These are phyloP conservation scores for Trichoderma cornu-damae DNA, from an alignment of 2,329 filamentous ascomycete species.

Conservation along the genomic window DNA sequence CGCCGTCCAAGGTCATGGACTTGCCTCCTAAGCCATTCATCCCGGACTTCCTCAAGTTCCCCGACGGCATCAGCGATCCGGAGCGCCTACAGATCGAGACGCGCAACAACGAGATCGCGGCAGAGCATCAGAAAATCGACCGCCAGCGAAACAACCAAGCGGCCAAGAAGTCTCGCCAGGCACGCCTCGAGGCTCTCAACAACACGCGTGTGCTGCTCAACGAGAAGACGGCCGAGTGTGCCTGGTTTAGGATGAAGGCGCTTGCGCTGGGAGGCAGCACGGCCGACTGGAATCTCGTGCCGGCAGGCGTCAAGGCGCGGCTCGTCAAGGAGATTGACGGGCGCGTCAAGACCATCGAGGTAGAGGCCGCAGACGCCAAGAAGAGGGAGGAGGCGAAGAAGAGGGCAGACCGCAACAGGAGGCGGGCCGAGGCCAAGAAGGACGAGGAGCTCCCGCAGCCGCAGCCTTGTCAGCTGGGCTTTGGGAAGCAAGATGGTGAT, in stretches of 20 bases:
- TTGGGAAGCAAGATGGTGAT: background rate
- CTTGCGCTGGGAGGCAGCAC: slow-evolving; percentile 25
- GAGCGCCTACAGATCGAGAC: slow-evolving; percentile 20
- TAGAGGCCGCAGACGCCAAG: slow-evolving; percentile 19
- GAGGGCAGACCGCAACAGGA: slow-evolving; percentile 19
- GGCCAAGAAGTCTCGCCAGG: slow-evolving; percentile 34
- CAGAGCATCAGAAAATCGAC: slow-evolving; percentile 25
- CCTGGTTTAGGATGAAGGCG: slow-evolving; percentile 29
- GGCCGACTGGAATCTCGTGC: slow-evolving; percentile 24
- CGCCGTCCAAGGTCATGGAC: slow-evolving; percentile 24
- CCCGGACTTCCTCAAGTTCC: slow-evolving; percentile 22
- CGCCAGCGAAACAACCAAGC: slow-evolving; percentile 36
- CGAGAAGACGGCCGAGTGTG: slow-evolving; percentile 24
- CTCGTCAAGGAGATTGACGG: slow-evolving; percentile 23
- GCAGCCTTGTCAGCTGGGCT: background rate
- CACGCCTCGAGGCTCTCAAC: slow-evolving; percentile 28
- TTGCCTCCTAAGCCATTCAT: slow-evolving; percentile 28
- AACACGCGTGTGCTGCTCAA: slow-evolving; percentile 25
- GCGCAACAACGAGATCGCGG: slow-evolving; percentile 28
- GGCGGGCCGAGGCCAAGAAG: slow-evolving; percentile 3
- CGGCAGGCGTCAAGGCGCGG: slow-evolving; percentile 18
- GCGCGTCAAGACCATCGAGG: slow-evolving; percentile 22
- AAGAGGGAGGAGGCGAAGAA: slow-evolving; percentile 24
- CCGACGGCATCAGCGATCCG: slow-evolving; percentile 17
- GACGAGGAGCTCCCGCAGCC: background rate